Evolutionary conservation across 148 eudicot species (phyloP).

Genomic region (Dysphania ambrosioides): DNA sequence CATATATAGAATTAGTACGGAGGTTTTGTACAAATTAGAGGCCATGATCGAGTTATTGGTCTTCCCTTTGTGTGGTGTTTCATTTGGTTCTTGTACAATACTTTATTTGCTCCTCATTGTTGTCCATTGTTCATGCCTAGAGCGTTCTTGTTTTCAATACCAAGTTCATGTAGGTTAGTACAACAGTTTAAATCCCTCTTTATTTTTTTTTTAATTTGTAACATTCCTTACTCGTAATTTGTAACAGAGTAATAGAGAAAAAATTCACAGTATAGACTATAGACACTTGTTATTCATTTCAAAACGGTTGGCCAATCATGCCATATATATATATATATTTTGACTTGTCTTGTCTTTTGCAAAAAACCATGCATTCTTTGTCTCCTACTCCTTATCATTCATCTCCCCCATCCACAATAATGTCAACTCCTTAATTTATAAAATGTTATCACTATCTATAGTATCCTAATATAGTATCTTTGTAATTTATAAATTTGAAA

Average conservation of each 20-base stretch:
- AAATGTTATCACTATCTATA: no score
- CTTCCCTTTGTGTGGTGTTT: slow-evolving; percentile 10
- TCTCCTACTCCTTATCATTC: slow-evolving; percentile 1
- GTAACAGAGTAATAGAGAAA: no score
- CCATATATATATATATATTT: background rate
- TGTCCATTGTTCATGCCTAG: no score
- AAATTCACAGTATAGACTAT: no score
- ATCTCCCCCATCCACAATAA: background rate
- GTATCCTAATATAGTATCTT: no score
- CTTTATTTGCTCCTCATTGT: background rate
- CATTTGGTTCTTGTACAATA: background rate
- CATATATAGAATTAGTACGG: slow-evolving; percentile 18
- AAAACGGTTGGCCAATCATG: background rate
- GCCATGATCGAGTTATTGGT: slow-evolving; percentile 16
- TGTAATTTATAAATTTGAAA: no score
- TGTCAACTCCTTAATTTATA: background rate
- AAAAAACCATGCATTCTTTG: slow-evolving; percentile 2
- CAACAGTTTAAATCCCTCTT: background rate
- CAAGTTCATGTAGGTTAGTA: background rate
- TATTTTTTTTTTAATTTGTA: no score
- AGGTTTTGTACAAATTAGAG: slow-evolving; percentile 30
- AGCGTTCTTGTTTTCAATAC: background rate
- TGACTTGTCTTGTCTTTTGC: slow-evolving; percentile 5
- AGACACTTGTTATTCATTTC: slow-evolving; percentile 10
- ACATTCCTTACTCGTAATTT: background rate